A percentile compares a stretch with the other conserved stretches of the same genome.
Evolutionary conservation across 2,329 filamentous ascomycete species (phyloP).

Genomic region (Fusarium armeniacum): DNA sequence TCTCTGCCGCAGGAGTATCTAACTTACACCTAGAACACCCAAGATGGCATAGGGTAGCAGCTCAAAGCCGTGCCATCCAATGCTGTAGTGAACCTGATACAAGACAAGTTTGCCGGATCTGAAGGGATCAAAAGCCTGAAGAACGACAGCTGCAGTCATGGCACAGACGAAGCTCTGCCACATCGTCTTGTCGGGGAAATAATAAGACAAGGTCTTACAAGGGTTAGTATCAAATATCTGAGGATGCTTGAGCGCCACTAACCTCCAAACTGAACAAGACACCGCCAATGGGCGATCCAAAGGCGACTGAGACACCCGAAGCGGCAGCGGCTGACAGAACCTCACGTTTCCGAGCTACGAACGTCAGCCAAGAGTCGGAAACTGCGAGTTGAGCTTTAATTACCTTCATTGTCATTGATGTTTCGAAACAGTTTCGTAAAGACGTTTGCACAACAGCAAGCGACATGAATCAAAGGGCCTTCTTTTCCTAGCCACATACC

Average conservation of each 20-base stretch:
- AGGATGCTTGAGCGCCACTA: slow-evolving; percentile 9
- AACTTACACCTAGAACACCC: slow-evolving; percentile 80
- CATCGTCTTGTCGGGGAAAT: slow-evolving; percentile 99
- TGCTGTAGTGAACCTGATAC: slow-evolving; percentile 94
- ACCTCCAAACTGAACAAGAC: slow-evolving; percentile 96
- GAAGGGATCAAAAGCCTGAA: slow-evolving; percentile 95
- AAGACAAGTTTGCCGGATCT: slow-evolving; percentile 94
- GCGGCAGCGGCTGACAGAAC: slow-evolving; percentile 93
- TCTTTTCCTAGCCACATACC: slow-evolving; percentile 98
- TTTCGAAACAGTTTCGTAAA: slow-evolving; percentile 89
- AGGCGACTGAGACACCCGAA: slow-evolving; percentile 92
- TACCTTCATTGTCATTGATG: slow-evolving; percentile 89
- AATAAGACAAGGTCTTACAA: slow-evolving; percentile 81
- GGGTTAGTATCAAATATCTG: slow-evolving; percentile 9
- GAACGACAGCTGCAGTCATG: slow-evolving; percentile 95
- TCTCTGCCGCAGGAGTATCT: neutral
- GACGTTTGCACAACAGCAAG: slow-evolving; percentile 94
- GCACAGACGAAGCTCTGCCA: slow-evolving; percentile 99
- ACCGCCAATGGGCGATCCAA: slow-evolving; percentile 93
- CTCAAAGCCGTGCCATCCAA: slow-evolving; percentile 94
- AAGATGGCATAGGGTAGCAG: slow-evolving; percentile 88
- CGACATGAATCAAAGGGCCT: slow-evolving; percentile 93
- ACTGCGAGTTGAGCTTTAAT: neutral
- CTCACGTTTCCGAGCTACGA: slow-evolving; percentile 87
- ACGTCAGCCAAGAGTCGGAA: slow-evolving; percentile 5